Evolutionary conservation across 148 eudicot genomes (phyloP), one percentile per base, ranked within the genome.

Genomic region (Selenicereus undatus): DNA sequence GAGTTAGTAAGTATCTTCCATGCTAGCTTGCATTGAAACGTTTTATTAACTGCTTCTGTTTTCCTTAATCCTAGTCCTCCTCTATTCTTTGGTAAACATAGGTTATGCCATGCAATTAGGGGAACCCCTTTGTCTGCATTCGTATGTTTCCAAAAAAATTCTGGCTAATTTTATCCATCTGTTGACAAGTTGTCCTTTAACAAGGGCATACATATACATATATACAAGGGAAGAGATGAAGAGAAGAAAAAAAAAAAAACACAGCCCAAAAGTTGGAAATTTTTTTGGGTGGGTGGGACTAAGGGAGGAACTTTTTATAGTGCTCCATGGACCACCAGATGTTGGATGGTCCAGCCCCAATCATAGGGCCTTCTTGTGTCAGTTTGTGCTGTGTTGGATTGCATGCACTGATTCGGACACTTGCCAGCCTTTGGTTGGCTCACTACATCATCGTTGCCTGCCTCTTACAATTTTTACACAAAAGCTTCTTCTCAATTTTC

Each of bases 311-410:
- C 78, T 50, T 32, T 32, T 32, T 64, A 50, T 74, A 39, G n/a
- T 83, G 70, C 42, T 74, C 11, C 58, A 70, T 48, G 54, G 79
- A 81, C 71, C 84, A 84, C 76, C 69, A 74, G n/a, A 78, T 74
- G 54, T 7, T 30, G 50, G 86, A 72, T 78, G 82, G 82, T 84
- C 81, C 78, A 68, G 36, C 52, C 79, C 82, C 81, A 84, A 78
- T 78, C 39, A 84, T 78, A 68, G 70, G 35, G 42, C 56, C 54
- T 39, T 43, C 48, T 8, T 32, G 17, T 71, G 77, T 77, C 76
- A 5, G 30, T 84, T 43, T 64, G 36, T 56, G 69, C 48, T 79
- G 39, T 79, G 82, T 75, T 66, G 71, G 71, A 66, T 66, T 66
- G 36, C 71, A 66, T 66, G 71, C 35, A 26, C 35, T 66, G 32